Evolutionary conservation across 331 rosid species (phyloP).

Genomic region (Rosa hybrid): DNA sequence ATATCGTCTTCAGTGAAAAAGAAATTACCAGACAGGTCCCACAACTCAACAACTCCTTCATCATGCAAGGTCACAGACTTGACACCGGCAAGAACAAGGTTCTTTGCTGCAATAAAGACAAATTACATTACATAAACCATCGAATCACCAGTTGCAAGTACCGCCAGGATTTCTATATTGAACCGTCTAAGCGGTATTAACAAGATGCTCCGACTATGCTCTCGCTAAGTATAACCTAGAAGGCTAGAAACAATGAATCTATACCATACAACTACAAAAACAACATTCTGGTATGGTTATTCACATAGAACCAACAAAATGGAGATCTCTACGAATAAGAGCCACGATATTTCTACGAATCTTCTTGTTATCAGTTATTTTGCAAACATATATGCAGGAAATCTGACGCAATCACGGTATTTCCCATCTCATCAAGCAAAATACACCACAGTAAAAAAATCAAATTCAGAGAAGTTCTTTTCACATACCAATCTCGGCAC

Average conservation of each 20-base stretch:
- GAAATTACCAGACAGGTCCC: slow-evolving; percentile 33
- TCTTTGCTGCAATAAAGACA: slow-evolving; percentile 43
- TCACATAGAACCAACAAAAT: background rate
- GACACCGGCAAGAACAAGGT: slow-evolving; percentile 61
- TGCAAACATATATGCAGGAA: background rate
- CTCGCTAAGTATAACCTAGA: background rate
- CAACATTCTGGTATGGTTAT: background rate
- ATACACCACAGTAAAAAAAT: background rate
- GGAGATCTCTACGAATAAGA: background rate
- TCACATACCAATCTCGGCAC: slow-evolving; percentile 29
- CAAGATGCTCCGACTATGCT: background rate
- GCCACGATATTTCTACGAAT: too few species aligned
- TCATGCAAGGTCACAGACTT: slow-evolving; percentile 59
- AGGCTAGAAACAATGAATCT: background rate
- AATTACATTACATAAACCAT: background rate
- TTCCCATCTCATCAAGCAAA: background rate
- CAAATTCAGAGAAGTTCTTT: background rate
- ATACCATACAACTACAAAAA: background rate
- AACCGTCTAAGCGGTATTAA: background rate
- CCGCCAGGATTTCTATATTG: background rate
- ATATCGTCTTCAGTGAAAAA: slow-evolving; percentile 28
- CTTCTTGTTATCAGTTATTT: background rate
- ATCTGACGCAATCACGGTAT: background rate
- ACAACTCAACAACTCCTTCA: slow-evolving; percentile 36
- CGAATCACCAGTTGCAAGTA: background rate